Percentiles rank a stretch among this genome's conserved stretches.
Evolutionary conservation across 345 rosid species (phyloP).

Genomic region (Dovyalis caffra): DNA sequence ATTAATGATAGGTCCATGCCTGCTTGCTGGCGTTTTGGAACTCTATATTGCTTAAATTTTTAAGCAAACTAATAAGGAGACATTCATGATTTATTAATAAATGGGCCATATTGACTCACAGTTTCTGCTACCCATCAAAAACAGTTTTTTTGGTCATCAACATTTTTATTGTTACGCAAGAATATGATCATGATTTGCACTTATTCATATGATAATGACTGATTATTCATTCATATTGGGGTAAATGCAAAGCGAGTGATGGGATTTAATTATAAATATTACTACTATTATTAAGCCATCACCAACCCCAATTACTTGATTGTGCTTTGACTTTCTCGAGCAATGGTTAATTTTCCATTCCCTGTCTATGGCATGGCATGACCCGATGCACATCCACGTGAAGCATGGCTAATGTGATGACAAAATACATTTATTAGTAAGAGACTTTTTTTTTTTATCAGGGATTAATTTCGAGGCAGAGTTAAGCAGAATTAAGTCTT

Average conservation of each 20-base stretch:
- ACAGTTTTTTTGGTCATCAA: background rate
- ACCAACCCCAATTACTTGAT: background rate
- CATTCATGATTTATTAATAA: background rate
- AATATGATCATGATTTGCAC: background rate
- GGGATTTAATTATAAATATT: constrained; percentile 6
- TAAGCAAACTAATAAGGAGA: background rate
- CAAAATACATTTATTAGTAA: background rate
- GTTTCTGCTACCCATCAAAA: background rate
- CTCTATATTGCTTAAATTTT: too few relatives aligned
- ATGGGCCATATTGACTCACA: background rate
- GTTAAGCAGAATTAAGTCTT: background rate
- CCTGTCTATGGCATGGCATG: background rate
- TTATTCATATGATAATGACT: background rate
- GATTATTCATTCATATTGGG: background rate
- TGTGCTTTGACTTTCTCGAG: background rate
- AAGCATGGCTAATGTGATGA: background rate
- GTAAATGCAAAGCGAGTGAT: background rate
- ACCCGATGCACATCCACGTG: background rate
- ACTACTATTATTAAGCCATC: background rate
- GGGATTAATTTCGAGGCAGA: too few relatives aligned
- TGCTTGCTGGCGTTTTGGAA: too few relatives aligned
- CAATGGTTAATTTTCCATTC: background rate
- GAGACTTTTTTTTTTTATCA: too few relatives aligned
- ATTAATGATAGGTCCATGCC: too few relatives aligned
- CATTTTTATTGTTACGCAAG: background rate